Percentiles rank a stretch among this genome's conserved stretches.
Conservation (phyloP, 2,329 filamentous ascomycete genomes). For the Rachicladosporium sp. region DNA sequence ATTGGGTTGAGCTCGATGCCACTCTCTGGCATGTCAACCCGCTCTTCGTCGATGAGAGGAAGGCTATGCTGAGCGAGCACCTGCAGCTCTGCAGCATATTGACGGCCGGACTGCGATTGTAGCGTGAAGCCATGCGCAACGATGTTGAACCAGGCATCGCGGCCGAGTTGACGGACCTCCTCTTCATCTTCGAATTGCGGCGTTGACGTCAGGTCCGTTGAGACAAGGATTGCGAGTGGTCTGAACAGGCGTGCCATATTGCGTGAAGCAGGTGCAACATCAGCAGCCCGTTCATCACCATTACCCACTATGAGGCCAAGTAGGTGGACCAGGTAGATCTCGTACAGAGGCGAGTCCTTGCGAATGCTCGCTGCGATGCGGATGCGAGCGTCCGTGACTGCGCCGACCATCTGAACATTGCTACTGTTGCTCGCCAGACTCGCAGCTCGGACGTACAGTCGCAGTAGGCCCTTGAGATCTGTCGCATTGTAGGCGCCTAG, state of each 20-base stretch:
- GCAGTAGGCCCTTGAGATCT: slow-evolving; percentile 77
- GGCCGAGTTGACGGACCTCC: slow-evolving; percentile 44
- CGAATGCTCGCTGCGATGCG: slow-evolving; percentile 60
- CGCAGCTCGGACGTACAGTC: slow-evolving; percentile 65
- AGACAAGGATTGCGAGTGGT: slow-evolving; percentile 76
- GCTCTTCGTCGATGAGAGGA: slow-evolving; percentile 75
- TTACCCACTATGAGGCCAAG: slow-evolving; percentile 81
- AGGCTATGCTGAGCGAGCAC: slow-evolving; percentile 78
- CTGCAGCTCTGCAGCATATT: slow-evolving; percentile 63
- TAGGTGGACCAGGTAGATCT: slow-evolving; percentile 71
- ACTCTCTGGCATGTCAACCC: slow-evolving; percentile 81
- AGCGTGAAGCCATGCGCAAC: slow-evolving; percentile 82
- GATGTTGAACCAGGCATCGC: slow-evolving; percentile 97
- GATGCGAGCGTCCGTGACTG: slow-evolving; percentile 66
- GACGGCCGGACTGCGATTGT: slow-evolving; percentile 58
- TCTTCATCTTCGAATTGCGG: slow-evolving; percentile 38
- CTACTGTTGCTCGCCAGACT: slow-evolving; percentile 61
- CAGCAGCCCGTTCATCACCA: slow-evolving; percentile 45
- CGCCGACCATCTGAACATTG: slow-evolving; percentile 54
- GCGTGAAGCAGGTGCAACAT: slow-evolving; percentile 63
- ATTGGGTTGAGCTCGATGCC: slow-evolving; percentile 96
- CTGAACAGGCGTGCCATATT: slow-evolving; percentile 82
- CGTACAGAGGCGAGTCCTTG: slow-evolving; percentile 61
- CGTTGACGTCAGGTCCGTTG: slow-evolving; percentile 38
- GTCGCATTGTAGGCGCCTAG: slow-evolving; percentile 63